phyloP scores from a whole-genome alignment of 2,329 filamentous ascomycete species.

The Furcasterigmium furcatum region DNA sequence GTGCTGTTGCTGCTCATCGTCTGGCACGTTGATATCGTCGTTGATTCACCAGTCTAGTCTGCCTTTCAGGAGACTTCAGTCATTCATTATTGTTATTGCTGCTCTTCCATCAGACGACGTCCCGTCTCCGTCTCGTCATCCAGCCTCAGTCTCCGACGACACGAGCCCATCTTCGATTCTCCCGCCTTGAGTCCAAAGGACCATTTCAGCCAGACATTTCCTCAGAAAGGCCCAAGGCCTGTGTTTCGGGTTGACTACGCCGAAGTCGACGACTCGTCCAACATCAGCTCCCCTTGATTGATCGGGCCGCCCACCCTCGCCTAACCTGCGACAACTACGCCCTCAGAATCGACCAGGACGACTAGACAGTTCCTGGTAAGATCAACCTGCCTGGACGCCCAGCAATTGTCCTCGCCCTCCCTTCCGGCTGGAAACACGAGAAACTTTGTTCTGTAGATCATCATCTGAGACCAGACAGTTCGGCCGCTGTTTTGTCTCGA shows the following conservation, averaged over 20 bases:
- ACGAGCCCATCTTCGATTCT: background rate
- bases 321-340: constrained; percentile 34
- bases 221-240: no score
- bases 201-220: background rate
- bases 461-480: constrained; percentile 12
- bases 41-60: background rate
- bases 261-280: background rate
- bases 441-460: constrained; percentile 21
- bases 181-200: constrained; percentile 1
- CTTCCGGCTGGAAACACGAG: constrained; percentile 8
- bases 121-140: no score
- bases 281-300: background rate
- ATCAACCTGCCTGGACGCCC: background rate
- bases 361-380: constrained; percentile 9
- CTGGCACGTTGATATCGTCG: constrained; percentile 15
- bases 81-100: constrained; percentile 7
- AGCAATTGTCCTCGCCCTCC: background rate
- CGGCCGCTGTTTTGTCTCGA: background rate
- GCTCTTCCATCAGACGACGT: no score
- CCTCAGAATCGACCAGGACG: constrained; percentile 23
- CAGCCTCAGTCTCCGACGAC: background rate
- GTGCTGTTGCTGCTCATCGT: constrained; percentile 12
- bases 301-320: constrained; percentile 2
- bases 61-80: background rate
- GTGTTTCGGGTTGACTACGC: background rate